Evolutionary conservation across 345 rosid species (phyloP).

Genomic region (Physaria fendleri): DNA sequence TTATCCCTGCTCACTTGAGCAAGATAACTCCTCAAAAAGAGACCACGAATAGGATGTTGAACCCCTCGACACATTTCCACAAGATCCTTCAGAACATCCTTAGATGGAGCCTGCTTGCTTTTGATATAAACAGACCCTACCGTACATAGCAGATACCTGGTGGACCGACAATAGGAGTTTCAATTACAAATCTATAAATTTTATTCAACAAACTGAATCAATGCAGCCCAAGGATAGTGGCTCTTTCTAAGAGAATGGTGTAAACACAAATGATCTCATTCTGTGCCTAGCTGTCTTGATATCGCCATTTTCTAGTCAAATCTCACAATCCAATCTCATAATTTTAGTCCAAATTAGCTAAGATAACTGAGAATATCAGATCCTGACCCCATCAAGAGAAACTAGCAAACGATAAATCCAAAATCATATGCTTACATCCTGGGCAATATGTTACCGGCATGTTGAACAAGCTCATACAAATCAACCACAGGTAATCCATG

Average conservation of each 20-base stretch:
- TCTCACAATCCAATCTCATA: background rate
- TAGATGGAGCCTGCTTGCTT: conserved; percentile 79
- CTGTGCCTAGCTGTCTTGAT: background rate
- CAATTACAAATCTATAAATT: background rate
- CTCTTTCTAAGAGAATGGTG: background rate
- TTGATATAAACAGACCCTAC: conserved; percentile 87
- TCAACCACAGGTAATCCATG: conserved; percentile 73
- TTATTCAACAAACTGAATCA: background rate
- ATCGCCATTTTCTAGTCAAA: conserved; percentile 1
- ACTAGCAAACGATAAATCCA: background rate
- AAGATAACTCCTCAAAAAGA: conserved; percentile 85
- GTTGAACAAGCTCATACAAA: conserved; percentile 90
- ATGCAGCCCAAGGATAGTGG: background rate
- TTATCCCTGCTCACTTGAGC: conserved; percentile 87
- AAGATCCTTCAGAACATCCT: conserved; percentile 80
- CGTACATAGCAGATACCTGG: conserved; percentile 84
- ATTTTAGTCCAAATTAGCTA: background rate
- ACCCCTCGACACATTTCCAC: conserved; percentile 91
- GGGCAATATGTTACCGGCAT: conserved; percentile 91
- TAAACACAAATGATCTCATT: background rate
- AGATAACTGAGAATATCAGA: background rate
- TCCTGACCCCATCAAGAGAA: background rate
- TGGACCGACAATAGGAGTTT: background rate
- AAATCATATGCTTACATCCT: conserved; percentile 69
- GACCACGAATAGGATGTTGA: conserved; percentile 88